phyloP scores from a whole-genome alignment of 2,329 filamentous ascomycete species.

The Plenodomus tracheiphilus region DNA sequence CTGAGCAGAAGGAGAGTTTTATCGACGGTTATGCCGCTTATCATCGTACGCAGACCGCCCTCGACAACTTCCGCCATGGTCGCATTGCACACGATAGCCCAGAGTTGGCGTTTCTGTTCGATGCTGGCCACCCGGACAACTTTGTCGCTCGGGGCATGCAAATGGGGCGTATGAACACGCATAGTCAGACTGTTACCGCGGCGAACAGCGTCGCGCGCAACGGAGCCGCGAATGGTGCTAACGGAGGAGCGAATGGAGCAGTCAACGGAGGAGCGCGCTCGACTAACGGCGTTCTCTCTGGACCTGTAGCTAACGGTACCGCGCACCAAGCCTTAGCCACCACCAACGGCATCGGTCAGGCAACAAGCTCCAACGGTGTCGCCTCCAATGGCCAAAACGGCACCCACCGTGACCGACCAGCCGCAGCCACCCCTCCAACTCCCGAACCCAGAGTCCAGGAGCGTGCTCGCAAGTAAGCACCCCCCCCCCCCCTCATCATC shows the following conservation, averaged over 20 bases:
- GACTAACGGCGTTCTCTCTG: too few species aligned
- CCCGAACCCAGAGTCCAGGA: constrained; percentile 2
- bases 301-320: too few species aligned
- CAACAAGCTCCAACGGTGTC: too few species aligned
- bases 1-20: constrained; percentile 5
- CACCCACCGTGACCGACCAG: too few species aligned
- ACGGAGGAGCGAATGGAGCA: too few species aligned
- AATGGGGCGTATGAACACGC: constrained; percentile 4
- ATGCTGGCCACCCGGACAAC: constrained; percentile 20
- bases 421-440: neutral
- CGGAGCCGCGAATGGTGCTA: too few species aligned
- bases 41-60: constrained; percentile 5
- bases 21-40: constrained; percentile 25
- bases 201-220: too few species aligned
- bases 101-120: constrained; percentile 23
- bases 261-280: too few species aligned
- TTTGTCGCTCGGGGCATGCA: constrained; percentile 13
- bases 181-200: neutral
- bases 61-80: constrained; percentile 20
- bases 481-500: too few species aligned
- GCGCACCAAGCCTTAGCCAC: too few species aligned
- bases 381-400: too few species aligned
- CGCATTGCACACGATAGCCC: constrained; percentile 14
- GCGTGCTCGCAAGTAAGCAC: constrained; percentile 9
- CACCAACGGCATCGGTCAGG: too few species aligned